Conservation (phyloP, 225 moss, liverwort and hornwort genomes). For the Pseudisothecium myosuroides region DNA sequence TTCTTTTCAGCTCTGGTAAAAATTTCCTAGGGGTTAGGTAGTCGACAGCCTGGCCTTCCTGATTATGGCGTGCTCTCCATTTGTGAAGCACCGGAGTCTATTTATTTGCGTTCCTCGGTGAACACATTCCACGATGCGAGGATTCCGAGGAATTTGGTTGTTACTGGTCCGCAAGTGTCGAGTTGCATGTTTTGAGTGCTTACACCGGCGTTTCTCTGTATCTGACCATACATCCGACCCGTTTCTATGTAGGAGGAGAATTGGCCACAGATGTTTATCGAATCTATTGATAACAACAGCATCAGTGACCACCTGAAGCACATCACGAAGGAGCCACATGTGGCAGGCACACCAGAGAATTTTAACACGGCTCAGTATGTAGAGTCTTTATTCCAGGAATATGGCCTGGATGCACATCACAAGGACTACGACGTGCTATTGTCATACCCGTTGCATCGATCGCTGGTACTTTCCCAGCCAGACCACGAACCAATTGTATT, state of each 20-base stretch:
- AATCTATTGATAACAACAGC: slow-evolving; percentile 54
- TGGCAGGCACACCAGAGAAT: slow-evolving; percentile 73
- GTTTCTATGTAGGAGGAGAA: slow-evolving; percentile 17
- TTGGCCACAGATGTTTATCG: slow-evolving; percentile 36
- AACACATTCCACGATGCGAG: neutral
- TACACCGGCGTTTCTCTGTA: neutral
- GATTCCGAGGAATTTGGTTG: neutral
- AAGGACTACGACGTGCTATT: slow-evolving; percentile 72
- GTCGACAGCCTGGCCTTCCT: neutral
- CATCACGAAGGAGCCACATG: slow-evolving; percentile 66
- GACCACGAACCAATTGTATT: slow-evolving; percentile 12
- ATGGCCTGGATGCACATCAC: slow-evolving; percentile 62
- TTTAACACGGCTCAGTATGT: slow-evolving; percentile 64
- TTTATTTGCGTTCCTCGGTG: neutral
- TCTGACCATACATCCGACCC: neutral
- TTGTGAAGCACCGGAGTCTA: neutral
- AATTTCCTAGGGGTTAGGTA: neutral
- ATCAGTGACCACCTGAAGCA: slow-evolving; percentile 47
- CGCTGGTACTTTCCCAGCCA: slow-evolving; percentile 37
- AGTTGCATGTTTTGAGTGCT: neutral
- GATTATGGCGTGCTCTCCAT: neutral
- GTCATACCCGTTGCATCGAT: slow-evolving; percentile 56
- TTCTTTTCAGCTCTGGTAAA: neutral
- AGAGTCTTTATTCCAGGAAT: slow-evolving; percentile 36
- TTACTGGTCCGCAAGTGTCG: neutral